Percentiles rank a stretch among this genome's conserved stretches.
Evolutionary conservation across 176 grass and related monocot species (phyloP).

Genomic region (Saccharum officinarum): DNA sequence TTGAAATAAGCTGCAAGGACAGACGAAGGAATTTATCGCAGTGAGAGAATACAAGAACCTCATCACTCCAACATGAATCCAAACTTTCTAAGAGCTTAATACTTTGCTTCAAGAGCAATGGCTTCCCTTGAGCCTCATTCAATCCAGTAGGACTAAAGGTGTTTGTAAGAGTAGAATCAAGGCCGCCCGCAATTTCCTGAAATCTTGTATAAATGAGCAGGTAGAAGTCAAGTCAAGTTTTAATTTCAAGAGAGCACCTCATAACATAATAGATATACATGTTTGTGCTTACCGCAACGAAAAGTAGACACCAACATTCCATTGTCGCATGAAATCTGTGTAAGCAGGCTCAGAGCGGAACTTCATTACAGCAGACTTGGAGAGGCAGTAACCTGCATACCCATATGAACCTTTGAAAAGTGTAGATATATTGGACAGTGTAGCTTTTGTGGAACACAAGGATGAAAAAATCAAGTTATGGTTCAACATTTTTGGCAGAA

Average conservation of each 20-base stretch:
- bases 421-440: not conserved
- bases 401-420: not conserved
- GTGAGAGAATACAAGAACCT: conserved; percentile 90
- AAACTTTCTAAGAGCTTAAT: conserved; percentile 87
- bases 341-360: conserved; percentile 79
- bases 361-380: conserved; percentile 70
- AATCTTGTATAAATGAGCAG: conserved; percentile 69
- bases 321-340: conserved; percentile 78
- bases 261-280: not conserved
- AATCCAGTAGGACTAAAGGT: conserved; percentile 57
- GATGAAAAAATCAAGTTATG: conserved; percentile 22
- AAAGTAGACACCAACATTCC: conserved; percentile 95
- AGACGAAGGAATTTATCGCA: conserved; percentile 93
- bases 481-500: conserved; percentile 13
- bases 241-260: conserved; percentile 11
- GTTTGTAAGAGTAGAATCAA: conserved; percentile 72
- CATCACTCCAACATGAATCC: conserved; percentile 83
- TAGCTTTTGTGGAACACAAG: not conserved
- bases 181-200: conserved; percentile 96
- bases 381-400: conserved; percentile 65
- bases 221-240: conserved; percentile 21
- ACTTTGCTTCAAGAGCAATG: conserved; percentile 76
- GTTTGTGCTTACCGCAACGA: conserved; percentile 71
- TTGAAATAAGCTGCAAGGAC: conserved; percentile 93
- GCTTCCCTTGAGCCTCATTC: conserved; percentile 45